Percentiles rank a stretch among this genome's conserved stretches.
Conservation (phyloP, 2,329 filamentous ascomycete genomes). For the Daldinia sp. region DNA sequence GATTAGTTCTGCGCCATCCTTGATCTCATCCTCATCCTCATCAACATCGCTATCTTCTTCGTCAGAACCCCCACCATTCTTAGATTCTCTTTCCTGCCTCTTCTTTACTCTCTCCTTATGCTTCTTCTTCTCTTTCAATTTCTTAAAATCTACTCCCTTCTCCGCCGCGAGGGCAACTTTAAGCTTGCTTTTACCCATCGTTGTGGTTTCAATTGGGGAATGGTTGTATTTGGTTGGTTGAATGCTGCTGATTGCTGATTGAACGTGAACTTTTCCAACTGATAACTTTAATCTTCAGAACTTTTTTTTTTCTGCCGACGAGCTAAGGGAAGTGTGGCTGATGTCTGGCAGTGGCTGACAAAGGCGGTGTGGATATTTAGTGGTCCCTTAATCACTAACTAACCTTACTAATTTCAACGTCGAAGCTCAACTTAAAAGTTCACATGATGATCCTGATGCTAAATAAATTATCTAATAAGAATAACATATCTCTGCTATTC, state of each 20-base stretch:
- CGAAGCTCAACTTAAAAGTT: neutral
- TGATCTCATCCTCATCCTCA: constrained; percentile 38
- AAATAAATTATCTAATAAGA: no score
- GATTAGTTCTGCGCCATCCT: constrained; percentile 40
- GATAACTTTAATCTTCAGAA: constrained; percentile 25
- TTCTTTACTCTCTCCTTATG: constrained; percentile 40
- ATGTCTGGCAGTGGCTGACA: constrained; percentile 1
- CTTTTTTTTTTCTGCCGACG: constrained; percentile 38
- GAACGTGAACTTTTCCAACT: constrained; percentile 14
- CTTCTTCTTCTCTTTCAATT: constrained; percentile 45
- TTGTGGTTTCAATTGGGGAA: constrained; percentile 24
- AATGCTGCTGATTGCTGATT: constrained; percentile 6
- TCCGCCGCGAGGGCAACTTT: constrained; percentile 44
- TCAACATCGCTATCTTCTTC: constrained; percentile 36
- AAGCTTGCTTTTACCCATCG: constrained; percentile 44
- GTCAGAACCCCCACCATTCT: constrained; percentile 36
- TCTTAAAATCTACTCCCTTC: constrained; percentile 44
- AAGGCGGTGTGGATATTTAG: constrained; percentile 31
- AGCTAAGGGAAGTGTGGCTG: constrained; percentile 17
- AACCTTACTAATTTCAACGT: neutral
- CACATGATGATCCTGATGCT: no score
- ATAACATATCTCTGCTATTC: no score
- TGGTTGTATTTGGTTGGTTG: constrained; percentile 3
- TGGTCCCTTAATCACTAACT: neutral
- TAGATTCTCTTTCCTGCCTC: constrained; percentile 35